Conservation (phyloP, 768 basidiomycete species). For the Chalciporus sphaerocephalus region DNA sequence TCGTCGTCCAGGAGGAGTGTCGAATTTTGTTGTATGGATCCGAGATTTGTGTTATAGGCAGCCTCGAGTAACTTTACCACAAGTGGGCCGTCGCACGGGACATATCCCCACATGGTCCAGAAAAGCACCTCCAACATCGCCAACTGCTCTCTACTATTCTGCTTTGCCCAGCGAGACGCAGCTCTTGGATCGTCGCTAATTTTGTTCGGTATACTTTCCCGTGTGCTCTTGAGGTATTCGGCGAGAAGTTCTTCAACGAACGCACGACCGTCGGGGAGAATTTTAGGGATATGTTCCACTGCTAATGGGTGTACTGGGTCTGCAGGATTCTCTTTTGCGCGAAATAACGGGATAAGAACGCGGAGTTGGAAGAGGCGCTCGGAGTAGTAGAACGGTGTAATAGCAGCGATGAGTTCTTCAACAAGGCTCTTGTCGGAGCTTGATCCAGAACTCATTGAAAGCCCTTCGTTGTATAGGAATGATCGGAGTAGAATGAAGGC, state of each 20-base stretch:
- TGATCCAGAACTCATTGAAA: conserved; percentile 47
- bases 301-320: conserved; percentile 56
- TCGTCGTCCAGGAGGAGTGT: conserved; percentile 73
- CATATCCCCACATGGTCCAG: conserved; percentile 80
- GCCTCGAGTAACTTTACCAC: conserved; percentile 62
- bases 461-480: conserved; percentile 73
- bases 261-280: conserved; percentile 60
- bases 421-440: conserved; percentile 38
- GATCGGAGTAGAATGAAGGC: conserved; percentile 70
- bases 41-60: conserved; percentile 61
- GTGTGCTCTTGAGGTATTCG: conserved; percentile 54
- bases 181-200: conserved; percentile 49
- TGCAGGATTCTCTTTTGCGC: conserved; percentile 55
- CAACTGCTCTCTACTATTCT: conserved; percentile 73
- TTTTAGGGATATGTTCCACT: conserved; percentile 46
- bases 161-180: conserved; percentile 67
- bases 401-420: conserved; percentile 48
- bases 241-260: conserved; percentile 59
- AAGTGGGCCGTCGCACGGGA: conserved; percentile 58
- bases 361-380: conserved; percentile 73
- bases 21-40: conserved; percentile 56
- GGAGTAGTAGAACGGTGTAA: conserved; percentile 78
- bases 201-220: conserved; percentile 43
- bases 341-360: conserved; percentile 69
- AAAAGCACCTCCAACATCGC: conserved; percentile 83